phyloP scores from a whole-genome alignment of 2,329 filamentous ascomycete species.

The Sclerotinia spermophila region DNA sequence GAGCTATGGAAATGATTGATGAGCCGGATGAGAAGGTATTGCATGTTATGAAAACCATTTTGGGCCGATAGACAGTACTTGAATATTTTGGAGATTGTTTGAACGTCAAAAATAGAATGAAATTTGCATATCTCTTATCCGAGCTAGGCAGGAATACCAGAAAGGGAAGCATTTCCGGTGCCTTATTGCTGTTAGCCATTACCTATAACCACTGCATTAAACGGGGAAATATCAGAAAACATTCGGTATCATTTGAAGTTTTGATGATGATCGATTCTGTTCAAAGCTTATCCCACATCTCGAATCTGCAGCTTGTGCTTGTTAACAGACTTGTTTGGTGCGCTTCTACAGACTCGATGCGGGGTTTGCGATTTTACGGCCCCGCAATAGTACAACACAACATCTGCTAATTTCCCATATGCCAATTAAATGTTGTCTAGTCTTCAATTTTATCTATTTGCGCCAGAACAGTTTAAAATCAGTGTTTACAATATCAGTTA shows the following conservation, averaged over 20 bases:
- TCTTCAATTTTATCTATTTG: not conserved
- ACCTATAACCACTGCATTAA: not conserved
- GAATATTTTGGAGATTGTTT: not conserved
- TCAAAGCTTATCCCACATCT: not conserved
- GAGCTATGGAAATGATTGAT: slow-evolving; percentile 13
- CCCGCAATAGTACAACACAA: slow-evolving; percentile 3
- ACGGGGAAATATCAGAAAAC: not conserved
- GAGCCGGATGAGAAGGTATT: slow-evolving; percentile 2
- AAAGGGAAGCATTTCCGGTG: not conserved
- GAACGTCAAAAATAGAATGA: not conserved
- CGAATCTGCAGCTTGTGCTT: not conserved
- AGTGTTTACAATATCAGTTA: too few relatives aligned
- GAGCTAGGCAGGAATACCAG: not conserved
- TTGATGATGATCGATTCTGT: not conserved
- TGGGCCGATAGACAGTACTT: not conserved
- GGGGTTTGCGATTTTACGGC: slow-evolving; percentile 2
- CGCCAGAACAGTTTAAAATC: not conserved
- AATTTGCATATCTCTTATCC: too few relatives aligned
- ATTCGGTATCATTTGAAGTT: not conserved
- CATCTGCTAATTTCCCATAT: not conserved
- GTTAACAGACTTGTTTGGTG: slow-evolving; percentile 4
- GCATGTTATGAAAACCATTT: not conserved
- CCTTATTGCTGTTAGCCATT: not conserved
- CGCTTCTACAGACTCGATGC: slow-evolving; percentile 2
- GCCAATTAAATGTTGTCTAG: not conserved